Evolutionary conservation across 2,329 filamentous ascomycete species (phyloP).

Genomic region (Colletotrichum gloeosporioides): DNA sequence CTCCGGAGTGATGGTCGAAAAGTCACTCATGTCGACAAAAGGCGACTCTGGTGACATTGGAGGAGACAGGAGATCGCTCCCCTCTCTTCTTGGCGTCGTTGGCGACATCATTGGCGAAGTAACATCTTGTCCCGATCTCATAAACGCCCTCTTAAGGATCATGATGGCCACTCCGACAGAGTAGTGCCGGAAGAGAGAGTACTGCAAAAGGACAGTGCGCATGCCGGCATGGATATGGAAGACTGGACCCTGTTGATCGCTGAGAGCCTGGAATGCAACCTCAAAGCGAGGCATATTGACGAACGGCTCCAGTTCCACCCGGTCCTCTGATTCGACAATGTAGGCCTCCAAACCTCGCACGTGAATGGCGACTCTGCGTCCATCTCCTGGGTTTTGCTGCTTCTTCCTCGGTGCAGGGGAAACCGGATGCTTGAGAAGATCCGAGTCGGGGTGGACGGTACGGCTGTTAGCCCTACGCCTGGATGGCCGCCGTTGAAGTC

Average conservation of each 20-base stretch:
- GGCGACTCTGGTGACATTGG: conserved; percentile 39
- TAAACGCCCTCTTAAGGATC: conserved; percentile 75
- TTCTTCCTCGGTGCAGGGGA: conserved; percentile 55
- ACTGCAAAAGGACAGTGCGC: conserved; percentile 80
- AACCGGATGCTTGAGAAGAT: conserved; percentile 58
- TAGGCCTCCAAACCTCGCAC: conserved; percentile 86
- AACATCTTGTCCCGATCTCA: conserved; percentile 53
- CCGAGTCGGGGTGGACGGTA: conserved; percentile 73
- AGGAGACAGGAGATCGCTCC: conserved; percentile 40
- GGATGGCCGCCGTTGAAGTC: conserved; percentile 59
- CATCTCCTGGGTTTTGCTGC: conserved; percentile 69
- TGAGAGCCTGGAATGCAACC: conserved; percentile 81
- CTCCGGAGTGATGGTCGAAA: conserved; percentile 55
- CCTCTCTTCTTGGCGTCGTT: conserved; percentile 30
- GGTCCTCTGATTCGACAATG: conserved; percentile 86
- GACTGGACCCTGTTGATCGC: conserved; percentile 84
- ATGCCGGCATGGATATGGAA: conserved; percentile 87
- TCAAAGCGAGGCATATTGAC: conserved; percentile 87
- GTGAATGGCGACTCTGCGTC: conserved; percentile 80
- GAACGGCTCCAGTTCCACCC: conserved; percentile 85
- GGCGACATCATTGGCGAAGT: conserved; percentile 23
- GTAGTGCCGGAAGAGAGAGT: conserved; percentile 94
- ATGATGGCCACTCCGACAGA: conserved; percentile 81
- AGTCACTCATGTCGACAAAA: conserved; percentile 31
- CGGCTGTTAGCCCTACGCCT: conserved; percentile 79